Conservation (phyloP, 1,284 basidiomycete species). For the Malassezia vespertilionis region DNA sequence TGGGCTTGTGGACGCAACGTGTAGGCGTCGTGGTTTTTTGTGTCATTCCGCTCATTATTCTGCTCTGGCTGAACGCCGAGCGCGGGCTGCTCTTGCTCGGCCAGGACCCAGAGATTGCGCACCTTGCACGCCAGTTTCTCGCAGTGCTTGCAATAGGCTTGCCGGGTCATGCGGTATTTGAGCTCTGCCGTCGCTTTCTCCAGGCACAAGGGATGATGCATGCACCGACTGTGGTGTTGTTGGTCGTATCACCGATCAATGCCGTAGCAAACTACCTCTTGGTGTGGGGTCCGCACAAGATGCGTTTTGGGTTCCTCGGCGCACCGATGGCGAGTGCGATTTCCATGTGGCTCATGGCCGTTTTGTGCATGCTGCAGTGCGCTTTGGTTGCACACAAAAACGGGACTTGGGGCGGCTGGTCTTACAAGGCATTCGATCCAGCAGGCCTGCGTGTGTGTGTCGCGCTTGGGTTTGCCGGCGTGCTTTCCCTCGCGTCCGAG, state of each 20-base stretch:
- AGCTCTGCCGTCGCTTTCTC: slow-evolving; percentile 33
- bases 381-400: slow-evolving; percentile 55
- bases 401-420: slow-evolving; percentile 74
- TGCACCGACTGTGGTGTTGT: slow-evolving; percentile 73
- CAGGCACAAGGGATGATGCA: slow-evolving; percentile 60
- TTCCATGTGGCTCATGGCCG: slow-evolving; percentile 71
- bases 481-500: slow-evolving; percentile 64
- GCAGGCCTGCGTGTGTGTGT: slow-evolving; percentile 26
- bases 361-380: slow-evolving; percentile 32
- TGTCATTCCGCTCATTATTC: slow-evolving; percentile 25
- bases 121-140: slow-evolving; percentile 61
- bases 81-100: slow-evolving; percentile 62
- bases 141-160: slow-evolving; percentile 68
- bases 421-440: slow-evolving; percentile 45
- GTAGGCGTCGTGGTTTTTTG: slow-evolving; percentile 56
- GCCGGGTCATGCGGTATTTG: slow-evolving; percentile 63
- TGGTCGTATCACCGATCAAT: slow-evolving; percentile 76
- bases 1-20: slow-evolving; percentile 80
- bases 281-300: slow-evolving; percentile 50
- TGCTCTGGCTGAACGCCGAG: slow-evolving; percentile 68
- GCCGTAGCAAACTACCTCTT: slow-evolving; percentile 70
- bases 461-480: slow-evolving; percentile 32
- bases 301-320: slow-evolving; percentile 74
- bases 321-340: slow-evolving; percentile 81
- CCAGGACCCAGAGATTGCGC: slow-evolving; percentile 77